These are phyloP conservation scores for Fragaria ananassa DNA, from an alignment of 306 rosid species.

Conservation along the genomic window DNA sequence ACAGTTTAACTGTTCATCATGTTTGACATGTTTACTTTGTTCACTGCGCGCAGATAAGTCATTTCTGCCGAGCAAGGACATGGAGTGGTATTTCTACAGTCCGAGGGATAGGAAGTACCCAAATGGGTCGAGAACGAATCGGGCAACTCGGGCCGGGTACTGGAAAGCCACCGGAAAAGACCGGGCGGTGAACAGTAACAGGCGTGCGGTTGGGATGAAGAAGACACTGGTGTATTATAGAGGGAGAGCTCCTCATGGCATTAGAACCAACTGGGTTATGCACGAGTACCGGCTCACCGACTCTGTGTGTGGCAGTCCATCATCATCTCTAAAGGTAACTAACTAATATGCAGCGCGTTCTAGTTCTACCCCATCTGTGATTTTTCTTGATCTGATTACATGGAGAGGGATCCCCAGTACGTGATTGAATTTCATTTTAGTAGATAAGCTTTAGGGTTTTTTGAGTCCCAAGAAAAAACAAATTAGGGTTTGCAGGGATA, in stretches of 20 bases:
- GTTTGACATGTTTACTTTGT: neutral
- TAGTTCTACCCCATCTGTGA: neutral
- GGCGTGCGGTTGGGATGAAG: slow-evolving; percentile 74
- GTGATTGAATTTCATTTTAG: neutral
- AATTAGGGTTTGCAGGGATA: neutral
- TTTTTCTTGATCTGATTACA: neutral
- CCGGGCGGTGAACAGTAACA: slow-evolving; percentile 64
- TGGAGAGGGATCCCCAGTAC: neutral
- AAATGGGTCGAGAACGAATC: slow-evolving; percentile 93
- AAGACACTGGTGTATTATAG: slow-evolving; percentile 85
- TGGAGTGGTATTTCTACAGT: slow-evolving; percentile 97
- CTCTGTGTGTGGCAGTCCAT: slow-evolving; percentile 39
- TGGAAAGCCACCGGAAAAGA: slow-evolving; percentile 99
- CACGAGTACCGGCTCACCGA: slow-evolving; percentile 81
- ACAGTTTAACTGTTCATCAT: neutral
- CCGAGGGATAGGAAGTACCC: slow-evolving; percentile 93
- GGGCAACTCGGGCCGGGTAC: slow-evolving; percentile 86
- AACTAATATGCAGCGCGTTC: neutral
- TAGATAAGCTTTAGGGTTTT: neutral
- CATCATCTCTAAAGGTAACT: slow-evolving; percentile 69
- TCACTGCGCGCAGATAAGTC: slow-evolving; percentile 55
- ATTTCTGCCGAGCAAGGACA: slow-evolving; percentile 78
- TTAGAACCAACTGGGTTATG: slow-evolving; percentile 95
- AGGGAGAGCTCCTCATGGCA: slow-evolving; percentile 95
- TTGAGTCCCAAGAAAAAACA: neutral